Percentiles rank a stretch among this genome's conserved stretches.
These are phyloP conservation scores for Globisporangium barbulae DNA, from an alignment of 352 stramenopile genomes.

Conservation along the genomic window DNA sequence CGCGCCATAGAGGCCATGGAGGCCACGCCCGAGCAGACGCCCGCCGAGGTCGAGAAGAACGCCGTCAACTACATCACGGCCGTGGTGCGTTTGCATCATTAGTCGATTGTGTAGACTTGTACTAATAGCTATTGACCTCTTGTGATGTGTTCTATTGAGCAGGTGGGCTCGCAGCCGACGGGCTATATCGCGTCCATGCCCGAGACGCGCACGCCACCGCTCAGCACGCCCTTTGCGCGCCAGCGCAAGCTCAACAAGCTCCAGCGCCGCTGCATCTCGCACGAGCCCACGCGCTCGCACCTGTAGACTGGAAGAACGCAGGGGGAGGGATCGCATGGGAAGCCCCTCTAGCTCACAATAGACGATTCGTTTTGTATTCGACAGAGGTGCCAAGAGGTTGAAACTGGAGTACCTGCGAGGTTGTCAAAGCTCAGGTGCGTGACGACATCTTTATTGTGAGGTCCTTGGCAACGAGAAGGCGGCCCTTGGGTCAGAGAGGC, in stretches of 20 bases:
- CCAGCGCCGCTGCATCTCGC: constrained; percentile 24
- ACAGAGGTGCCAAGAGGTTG: too few species aligned
- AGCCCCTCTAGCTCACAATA: too few species aligned
- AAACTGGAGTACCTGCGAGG: too few species aligned
- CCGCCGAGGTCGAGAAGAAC: constrained; percentile 39
- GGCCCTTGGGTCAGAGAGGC: too few species aligned
- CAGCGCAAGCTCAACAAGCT: constrained; percentile 25
- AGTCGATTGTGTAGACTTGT: background rate
- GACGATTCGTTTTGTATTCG: constrained; percentile 2
- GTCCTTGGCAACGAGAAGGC: too few species aligned
- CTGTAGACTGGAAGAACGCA: background rate
- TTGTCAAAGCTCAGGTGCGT: too few species aligned
- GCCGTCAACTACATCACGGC: constrained; percentile 62
- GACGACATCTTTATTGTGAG: too few species aligned
- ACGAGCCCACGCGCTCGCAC: constrained; percentile 13
- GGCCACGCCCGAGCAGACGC: constrained; percentile 26
- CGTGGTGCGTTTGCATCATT: constrained; percentile 15
- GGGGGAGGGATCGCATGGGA: background rate
- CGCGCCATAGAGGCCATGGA: constrained; percentile 49
- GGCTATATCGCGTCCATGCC: constrained; percentile 45
- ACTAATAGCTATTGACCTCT: background rate
- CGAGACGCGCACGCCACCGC: constrained; percentile 36
- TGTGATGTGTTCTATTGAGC: background rate
- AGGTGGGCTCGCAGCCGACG: constrained; percentile 53
- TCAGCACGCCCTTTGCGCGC: constrained; percentile 37